A percentile compares a stretch with the other conserved stretches of the same genome.
These are phyloP conservation scores for Mycena indigotica DNA, from an alignment of 768 basidiomycete species.

Conservation along the genomic window DNA sequence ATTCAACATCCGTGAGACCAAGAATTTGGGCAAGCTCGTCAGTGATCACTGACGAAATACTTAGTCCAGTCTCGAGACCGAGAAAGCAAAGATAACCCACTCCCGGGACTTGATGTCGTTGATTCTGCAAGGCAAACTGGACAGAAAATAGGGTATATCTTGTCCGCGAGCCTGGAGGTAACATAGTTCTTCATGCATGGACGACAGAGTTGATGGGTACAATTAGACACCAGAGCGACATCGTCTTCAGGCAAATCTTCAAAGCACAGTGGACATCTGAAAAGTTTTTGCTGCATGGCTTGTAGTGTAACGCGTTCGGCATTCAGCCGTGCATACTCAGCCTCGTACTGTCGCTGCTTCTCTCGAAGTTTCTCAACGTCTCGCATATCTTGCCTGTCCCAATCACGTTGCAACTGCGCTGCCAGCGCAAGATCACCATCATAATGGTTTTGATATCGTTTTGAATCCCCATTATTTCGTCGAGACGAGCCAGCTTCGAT, in stretches of 20 bases:
- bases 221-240: slow-evolving; percentile 43
- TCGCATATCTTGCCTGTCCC: slow-evolving; percentile 16
- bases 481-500: neutral
- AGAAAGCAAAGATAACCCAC: slow-evolving; percentile 8
- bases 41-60: slow-evolving; percentile 41
- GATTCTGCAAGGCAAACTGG: slow-evolving; percentile 50
- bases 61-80: slow-evolving; percentile 28
- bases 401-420: slow-evolving; percentile 22
- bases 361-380: slow-evolving; percentile 28
- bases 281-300: slow-evolving; percentile 33
- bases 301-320: slow-evolving; percentile 36
- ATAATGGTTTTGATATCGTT: neutral
- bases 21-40: slow-evolving; percentile 43
- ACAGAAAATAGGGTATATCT: slow-evolving; percentile 62
- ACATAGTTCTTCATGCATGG: slow-evolving; percentile 50
- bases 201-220: slow-evolving; percentile 57
- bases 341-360: slow-evolving; percentile 41
- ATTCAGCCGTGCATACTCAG: slow-evolving; percentile 42
- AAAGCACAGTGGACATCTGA: slow-evolving; percentile 59
- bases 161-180: slow-evolving; percentile 49
- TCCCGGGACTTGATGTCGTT: slow-evolving; percentile 33
- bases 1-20: slow-evolving; percentile 47
- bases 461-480: neutral
- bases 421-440: slow-evolving; percentile 21
- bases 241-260: slow-evolving; percentile 48